Conservation (phyloP, 208 protist genomes). For the Willaertia magna region DNA sequence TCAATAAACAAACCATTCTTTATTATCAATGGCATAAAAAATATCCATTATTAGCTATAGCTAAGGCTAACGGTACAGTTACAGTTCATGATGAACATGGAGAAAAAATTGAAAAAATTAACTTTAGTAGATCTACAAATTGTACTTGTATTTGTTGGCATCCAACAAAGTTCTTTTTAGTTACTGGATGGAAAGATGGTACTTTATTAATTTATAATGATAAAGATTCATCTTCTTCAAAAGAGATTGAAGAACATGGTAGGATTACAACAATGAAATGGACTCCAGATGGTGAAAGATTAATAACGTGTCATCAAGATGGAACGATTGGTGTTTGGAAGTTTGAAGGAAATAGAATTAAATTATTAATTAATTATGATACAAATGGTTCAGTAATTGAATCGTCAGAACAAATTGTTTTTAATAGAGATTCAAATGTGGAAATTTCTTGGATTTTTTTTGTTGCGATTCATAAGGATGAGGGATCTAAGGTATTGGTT, state of each 20-base stretch:
- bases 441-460: neutral
- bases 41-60: neutral
- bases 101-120: neutral
- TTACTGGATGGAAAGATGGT: constrained; percentile 64
- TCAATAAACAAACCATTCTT: too few relatives aligned
- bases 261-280: constrained; percentile 11
- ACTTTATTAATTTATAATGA: constrained; percentile 40
- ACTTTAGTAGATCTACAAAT: neutral
- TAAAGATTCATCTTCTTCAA: neutral
- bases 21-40: neutral
- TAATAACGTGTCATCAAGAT: constrained; percentile 3
- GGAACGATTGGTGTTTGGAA: neutral
- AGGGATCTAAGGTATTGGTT: neutral
- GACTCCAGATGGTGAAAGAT: constrained; percentile 8
- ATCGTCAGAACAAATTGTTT: neutral
- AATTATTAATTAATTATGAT: neutral
- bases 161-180: constrained; percentile 46
- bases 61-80: neutral
- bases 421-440: neutral
- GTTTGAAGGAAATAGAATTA: neutral
- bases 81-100: neutral
- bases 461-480: neutral
- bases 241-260: constrained; percentile 3
- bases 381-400: neutral
- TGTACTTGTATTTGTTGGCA: constrained; percentile 58